Evolutionary conservation across 108 stramenopile species (phyloP).

Genomic region (Chaetoceros muelleri): DNA sequence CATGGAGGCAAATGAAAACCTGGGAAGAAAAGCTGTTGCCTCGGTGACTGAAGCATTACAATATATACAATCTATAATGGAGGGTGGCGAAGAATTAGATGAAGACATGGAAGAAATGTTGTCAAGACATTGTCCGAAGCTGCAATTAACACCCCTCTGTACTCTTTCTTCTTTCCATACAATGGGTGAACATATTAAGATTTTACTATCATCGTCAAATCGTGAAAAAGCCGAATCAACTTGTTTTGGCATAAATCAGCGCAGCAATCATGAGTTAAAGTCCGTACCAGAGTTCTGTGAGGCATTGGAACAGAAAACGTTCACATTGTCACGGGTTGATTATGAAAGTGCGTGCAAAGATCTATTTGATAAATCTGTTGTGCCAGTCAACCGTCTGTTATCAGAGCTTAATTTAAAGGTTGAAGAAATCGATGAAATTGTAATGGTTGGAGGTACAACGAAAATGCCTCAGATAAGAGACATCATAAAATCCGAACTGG

Average conservation of each 20-base stretch:
- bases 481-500: slow-evolving; percentile 63
- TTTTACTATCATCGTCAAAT: slow-evolving; percentile 37
- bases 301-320: slow-evolving; percentile 18
- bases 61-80: slow-evolving; percentile 11
- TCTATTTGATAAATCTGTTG: slow-evolving; percentile 69
- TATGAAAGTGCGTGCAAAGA: slow-evolving; percentile 53
- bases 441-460: slow-evolving; percentile 96
- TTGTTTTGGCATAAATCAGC: slow-evolving; percentile 10
- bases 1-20: slow-evolving; percentile 7
- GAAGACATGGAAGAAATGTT: slow-evolving; percentile 46
- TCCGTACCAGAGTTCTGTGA: slow-evolving; percentile 39
- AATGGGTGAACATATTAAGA: slow-evolving; percentile 75
- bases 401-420: slow-evolving; percentile 59
- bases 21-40: slow-evolving; percentile 13
- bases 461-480: slow-evolving; percentile 87
- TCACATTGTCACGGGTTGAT: slow-evolving; percentile 54
- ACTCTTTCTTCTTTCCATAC: slow-evolving; percentile 71
- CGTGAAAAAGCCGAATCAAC: slow-evolving; percentile 6
- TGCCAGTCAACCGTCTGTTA: slow-evolving; percentile 65
- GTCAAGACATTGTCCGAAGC: slow-evolving; percentile 30
- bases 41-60: slow-evolving; percentile 14
- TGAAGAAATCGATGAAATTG: slow-evolving; percentile 93
- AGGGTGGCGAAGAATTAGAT: not conserved
- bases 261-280: not conserved
- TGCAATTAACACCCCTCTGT: slow-evolving; percentile 41